A percentile compares a stretch with the other conserved stretches of the same genome.
Conservation (phyloP, 441 rosid genomes). For the Gossypium gossypioides region DNA sequence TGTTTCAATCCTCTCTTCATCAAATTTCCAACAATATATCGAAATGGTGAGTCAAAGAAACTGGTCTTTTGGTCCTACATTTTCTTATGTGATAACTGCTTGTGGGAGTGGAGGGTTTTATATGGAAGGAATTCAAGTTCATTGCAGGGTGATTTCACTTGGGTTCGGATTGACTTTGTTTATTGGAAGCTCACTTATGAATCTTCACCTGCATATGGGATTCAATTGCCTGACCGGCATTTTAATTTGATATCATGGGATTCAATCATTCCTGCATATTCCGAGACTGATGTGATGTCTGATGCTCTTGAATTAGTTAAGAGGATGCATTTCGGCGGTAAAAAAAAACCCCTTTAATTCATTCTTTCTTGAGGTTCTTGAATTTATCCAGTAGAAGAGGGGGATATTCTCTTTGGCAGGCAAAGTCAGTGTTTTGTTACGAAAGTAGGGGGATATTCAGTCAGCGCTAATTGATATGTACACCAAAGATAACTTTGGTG, state of each 20-base stretch:
- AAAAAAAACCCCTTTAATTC: slow-evolving; percentile 31
- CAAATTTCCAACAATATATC: too few relatives aligned
- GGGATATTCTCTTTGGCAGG: slow-evolving; percentile 38
- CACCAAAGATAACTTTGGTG: slow-evolving; percentile 32
- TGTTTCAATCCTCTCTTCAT: too few relatives aligned
- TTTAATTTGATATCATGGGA: slow-evolving; percentile 71
- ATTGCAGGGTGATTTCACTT: slow-evolving; percentile 49
- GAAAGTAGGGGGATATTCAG: slow-evolving; percentile 49
- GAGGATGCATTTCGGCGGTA: slow-evolving; percentile 57
- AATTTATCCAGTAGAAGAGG: slow-evolving; percentile 38
- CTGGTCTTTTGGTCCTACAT: slow-evolving; percentile 29
- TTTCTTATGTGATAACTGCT: slow-evolving; percentile 49
- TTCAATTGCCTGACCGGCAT: slow-evolving; percentile 54
- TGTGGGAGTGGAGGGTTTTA: slow-evolving; percentile 32
- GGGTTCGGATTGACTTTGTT: slow-evolving; percentile 49
- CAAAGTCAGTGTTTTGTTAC: slow-evolving; percentile 52
- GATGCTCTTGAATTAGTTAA: slow-evolving; percentile 45
- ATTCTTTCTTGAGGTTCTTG: slow-evolving; percentile 49
- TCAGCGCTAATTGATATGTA: slow-evolving; percentile 63
- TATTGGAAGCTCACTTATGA: slow-evolving; percentile 45
- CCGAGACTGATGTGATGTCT: slow-evolving; percentile 26
- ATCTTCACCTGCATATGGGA: slow-evolving; percentile 39
- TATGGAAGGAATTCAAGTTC: slow-evolving; percentile 54
- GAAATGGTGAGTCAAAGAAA: slow-evolving; percentile 61
- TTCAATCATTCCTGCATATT: slow-evolving; percentile 45